Conservation (phyloP, 2,329 filamentous ascomycete genomes). For the Penicillium brasilianum region DNA sequence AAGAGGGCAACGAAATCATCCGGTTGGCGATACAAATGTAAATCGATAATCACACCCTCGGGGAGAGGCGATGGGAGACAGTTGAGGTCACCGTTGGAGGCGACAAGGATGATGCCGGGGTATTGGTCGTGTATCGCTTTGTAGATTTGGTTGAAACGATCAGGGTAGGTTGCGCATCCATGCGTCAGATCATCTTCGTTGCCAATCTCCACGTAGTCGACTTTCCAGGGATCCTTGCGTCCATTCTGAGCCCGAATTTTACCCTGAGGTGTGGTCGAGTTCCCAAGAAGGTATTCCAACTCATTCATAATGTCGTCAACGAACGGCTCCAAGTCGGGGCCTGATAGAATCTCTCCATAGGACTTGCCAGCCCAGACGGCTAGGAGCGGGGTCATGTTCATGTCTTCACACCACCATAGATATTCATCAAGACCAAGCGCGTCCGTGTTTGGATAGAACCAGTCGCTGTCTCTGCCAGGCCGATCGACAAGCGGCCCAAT, state of each 20-base stretch:
- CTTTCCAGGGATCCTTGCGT: constrained; percentile 62
- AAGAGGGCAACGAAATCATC: constrained; percentile 59
- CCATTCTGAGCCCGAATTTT: constrained; percentile 62
- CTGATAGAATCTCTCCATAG: constrained; percentile 54
- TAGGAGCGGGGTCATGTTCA: constrained; percentile 62
- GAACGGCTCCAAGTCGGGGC: constrained; percentile 59
- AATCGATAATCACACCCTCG: constrained; percentile 52
- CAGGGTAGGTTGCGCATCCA: constrained; percentile 55
- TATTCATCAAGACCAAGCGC: constrained; percentile 67
- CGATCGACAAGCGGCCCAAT: constrained; percentile 50
- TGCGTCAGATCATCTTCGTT: constrained; percentile 69
- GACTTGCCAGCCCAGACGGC: constrained; percentile 64
- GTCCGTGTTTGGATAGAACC: constrained; percentile 66
- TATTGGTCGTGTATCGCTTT: constrained; percentile 61
- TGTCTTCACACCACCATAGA: constrained; percentile 64
- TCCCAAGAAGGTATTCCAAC: constrained; percentile 66
- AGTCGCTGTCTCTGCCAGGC: constrained; percentile 61
- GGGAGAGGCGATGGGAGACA: constrained; percentile 36
- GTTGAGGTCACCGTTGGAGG: constrained; percentile 46
- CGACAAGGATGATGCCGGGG: constrained; percentile 62
- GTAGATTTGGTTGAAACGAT: constrained; percentile 65
- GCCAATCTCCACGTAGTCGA: constrained; percentile 67
- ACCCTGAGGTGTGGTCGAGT: constrained; percentile 61
- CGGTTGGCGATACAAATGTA: constrained; percentile 59
- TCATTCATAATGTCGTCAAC: constrained; percentile 67